Evolutionary conservation across 2,329 filamentous ascomycete genomes (phyloP).

Genomic region (Pseudogymnoascus sp.): DNA sequence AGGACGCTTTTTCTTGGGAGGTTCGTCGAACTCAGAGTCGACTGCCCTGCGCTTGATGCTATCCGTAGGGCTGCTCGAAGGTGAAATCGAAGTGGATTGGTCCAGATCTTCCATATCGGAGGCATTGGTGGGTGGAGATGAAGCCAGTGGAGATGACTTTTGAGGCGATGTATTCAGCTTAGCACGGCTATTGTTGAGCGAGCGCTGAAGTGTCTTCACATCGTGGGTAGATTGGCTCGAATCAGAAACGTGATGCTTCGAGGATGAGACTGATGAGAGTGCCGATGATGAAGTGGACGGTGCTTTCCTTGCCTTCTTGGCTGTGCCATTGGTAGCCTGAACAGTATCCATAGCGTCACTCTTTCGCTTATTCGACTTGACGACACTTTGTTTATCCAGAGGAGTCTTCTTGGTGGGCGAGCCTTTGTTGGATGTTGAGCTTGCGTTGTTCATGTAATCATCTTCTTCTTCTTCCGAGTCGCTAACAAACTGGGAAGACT

Average conservation of each 20-base stretch:
- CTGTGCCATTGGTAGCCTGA: constrained; percentile 23
- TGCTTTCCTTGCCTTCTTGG: constrained; percentile 28
- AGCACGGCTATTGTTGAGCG: constrained; percentile 12
- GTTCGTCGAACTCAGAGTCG: constrained; percentile 7
- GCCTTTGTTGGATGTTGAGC: background rate
- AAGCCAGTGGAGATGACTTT: constrained; percentile 60
- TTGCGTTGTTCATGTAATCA: constrained; percentile 8
- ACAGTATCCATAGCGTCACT: constrained; percentile 21
- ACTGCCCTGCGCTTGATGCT: background rate
- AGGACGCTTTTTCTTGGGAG: background rate
- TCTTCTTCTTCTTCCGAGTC: constrained; percentile 26
- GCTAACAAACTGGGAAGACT: constrained; percentile 27
- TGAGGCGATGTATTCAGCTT: constrained; percentile 51
- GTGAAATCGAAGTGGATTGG: constrained; percentile 20
- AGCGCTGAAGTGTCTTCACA: background rate
- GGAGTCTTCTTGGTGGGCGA: constrained; percentile 2
- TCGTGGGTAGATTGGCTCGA: constrained; percentile 40
- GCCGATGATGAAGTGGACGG: background rate
- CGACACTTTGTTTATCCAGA: background rate
- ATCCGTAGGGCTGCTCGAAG: constrained; percentile 11
- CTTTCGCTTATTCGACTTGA: constrained; percentile 5
- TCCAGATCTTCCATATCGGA: constrained; percentile 48
- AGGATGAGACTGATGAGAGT: constrained; percentile 9
- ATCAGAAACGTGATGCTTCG: constrained; percentile 40
- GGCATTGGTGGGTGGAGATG: constrained; percentile 58